Evolutionary conservation across 208 protist species (phyloP), one percentile per base, ranked within the genome.

Genomic region (Acanthamoeba lenticulata): DNA sequence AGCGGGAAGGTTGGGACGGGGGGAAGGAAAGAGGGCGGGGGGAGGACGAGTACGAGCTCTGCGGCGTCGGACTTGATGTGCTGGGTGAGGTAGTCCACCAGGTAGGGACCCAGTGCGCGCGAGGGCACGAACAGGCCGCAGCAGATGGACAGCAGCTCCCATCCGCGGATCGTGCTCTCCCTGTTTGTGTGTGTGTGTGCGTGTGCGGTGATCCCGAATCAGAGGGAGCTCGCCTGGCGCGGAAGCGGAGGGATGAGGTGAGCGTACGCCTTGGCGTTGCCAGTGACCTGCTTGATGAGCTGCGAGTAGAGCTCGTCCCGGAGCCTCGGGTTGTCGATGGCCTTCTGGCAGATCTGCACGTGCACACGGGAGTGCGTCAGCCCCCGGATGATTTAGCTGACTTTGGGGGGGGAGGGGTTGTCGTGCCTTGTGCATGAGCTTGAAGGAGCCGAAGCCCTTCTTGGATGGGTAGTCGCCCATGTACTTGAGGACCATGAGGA

Each of bases 401-500:
- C 9, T 29, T 24, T 40, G 67, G 27, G 67, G 15, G 9, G 24
- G 67, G 15, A 36, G 40, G 11, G 29, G 9, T 15, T 32, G 29
- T 3, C 13, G 44, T 32, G 29, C 77, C 44, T 86, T 60, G 7
- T 86, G 44, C 40, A 60, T 86, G 77, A 57, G 44, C 42, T 47
- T 32, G 34, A 29, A 47, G 40, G 21, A 17, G 17, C 55, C 77
- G 17, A 86, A 3, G 1, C 40, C 40, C 77, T 60, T 86, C 45
- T 47, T 57, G n/a, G 45, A 38, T 19, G 65, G 32, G 60, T 94
- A 96, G 45, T 92, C 36, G 13, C 86, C 29, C 72, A 94, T 93
- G 3, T 94, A 42, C 49, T 95, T 96, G 1, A 49, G 21, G 5
- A 96, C 34, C 67, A 77, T 77, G 67, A 38, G 19, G 67, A 77